Evolutionary conservation across 306 rosid genomes (phyloP), one percentile per base, ranked within the genome.

Genomic region (Bauhinia variegata): DNA sequence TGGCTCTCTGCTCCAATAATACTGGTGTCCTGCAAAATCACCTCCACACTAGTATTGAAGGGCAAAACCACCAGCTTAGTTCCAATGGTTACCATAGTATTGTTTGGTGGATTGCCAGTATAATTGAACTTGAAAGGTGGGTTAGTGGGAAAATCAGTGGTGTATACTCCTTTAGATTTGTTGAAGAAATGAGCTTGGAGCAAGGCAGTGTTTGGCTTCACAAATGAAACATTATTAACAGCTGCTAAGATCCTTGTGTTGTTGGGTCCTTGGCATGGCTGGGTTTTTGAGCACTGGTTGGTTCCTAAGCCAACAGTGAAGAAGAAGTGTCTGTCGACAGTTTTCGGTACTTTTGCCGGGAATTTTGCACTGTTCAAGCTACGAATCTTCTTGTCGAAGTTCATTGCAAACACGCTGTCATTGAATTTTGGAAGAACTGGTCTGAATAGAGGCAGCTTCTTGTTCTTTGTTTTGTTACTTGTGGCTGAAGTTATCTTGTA

Each of bases 111-210:
- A 48, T 76, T 75, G 15, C 96, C 96, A 15, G 89, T 83, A 61
- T 88, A 88, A 54, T 88, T 88, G 59, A 83, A 88, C 54, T 86
- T 88, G 68, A 78, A 3, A 1, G 81, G 75, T 18, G 96, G 96
- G 69, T 86, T 88, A 17, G 78, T 11, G 4, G 91, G 91, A 32
- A 88, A 88, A 79, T 88, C 85, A 1, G 79, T 78, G 4, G 89
- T 86, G 77, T 76, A 86, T 0, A 86, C 77, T 0, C 89, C 92
- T 30, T 74, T 82, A 1, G 92, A 75, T 60, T 68, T 41, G 70
- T 82, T 79, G 46, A 86, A 86, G 74, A 84, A 88, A n/a, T 88
- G 92, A 5, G 91, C 82, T 79, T 86, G 96, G 7, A 88, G 91
- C 60, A 88, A 71, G 5, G 96, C 89, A 23, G 33, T 82, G 31